Base-by-base conservation (phyloP, 768 basidiomycete genomes). In the Clitopilus passeckerianus region DNA sequence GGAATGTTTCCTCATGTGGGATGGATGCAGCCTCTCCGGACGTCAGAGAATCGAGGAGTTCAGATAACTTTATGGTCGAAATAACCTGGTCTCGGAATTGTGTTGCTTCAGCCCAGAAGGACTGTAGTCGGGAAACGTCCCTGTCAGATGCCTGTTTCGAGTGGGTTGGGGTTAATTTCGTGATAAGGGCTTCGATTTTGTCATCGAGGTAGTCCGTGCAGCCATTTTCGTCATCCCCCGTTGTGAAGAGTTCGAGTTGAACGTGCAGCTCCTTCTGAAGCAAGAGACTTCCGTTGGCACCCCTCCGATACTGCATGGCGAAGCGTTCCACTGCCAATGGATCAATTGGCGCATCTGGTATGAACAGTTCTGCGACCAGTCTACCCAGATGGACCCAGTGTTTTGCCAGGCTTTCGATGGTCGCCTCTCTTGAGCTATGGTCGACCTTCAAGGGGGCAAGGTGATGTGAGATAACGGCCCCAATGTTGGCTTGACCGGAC, bases 281-380 rank as follows among this genome's bases (percentile, higher is more conserved):
- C 3, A 67, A 61, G 2, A 91, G 63, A 23, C 74, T 65, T 1
- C 68, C 63, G 33, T 74, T 64, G 57, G 85, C 77, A 54, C 76
- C 66, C 27, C 68, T 66, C 68, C 80, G 77, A 27, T 86, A 83
- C 30, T 75, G 70, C 1, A 67, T 66, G 0, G 75, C 73, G 53
- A 75, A 81, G 55, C 75, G 78, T 57, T 85, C 78, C 34, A 87
- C 80, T 22, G 85, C 86, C 6, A 87, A 86, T 24, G 97, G 97
- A 70, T 99, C 97, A 54, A 98, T 73, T 1, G 95, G 93, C 1
- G 84, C 74, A 69, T 93, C 82, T 0, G 97, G 94, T 37, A 98
- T 78, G 67, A 89, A 88, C 18, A 95, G 80, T 3, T 87, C 77
- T 22, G 93, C 68, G 23, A 95, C 71, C 57, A 86, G 63, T 16